These are phyloP conservation scores for Thelonectria discophora DNA, from an alignment of 2,329 filamentous ascomycete genomes.

Conservation along the genomic window DNA sequence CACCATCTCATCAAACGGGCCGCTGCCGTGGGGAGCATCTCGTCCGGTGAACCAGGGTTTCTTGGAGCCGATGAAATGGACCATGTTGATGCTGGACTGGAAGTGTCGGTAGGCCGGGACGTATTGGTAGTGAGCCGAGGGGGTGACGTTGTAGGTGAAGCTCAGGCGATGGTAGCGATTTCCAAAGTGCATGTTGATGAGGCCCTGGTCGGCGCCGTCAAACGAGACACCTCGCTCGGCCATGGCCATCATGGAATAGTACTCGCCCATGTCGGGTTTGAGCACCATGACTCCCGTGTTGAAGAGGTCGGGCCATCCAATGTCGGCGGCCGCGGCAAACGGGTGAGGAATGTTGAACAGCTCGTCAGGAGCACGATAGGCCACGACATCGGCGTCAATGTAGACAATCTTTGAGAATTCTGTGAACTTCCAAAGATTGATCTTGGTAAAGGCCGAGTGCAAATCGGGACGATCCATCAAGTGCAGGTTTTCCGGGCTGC, in stretches of 20 bases:
- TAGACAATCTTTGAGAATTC: slow-evolving; percentile 95
- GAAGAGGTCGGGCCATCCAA: slow-evolving; percentile 98
- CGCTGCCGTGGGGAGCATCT: slow-evolving; percentile 60
- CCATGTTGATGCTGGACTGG: slow-evolving; percentile 85
- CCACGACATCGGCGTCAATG: slow-evolving; percentile 93
- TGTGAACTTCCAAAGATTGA: slow-evolving; percentile 89
- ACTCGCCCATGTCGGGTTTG: slow-evolving; percentile 85
- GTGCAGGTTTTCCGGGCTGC: slow-evolving; percentile 80
- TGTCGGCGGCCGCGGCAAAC: slow-evolving; percentile 84
- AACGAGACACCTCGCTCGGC: slow-evolving; percentile 90
- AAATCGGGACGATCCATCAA: slow-evolving; percentile 93
- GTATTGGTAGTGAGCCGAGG: slow-evolving; percentile 97
- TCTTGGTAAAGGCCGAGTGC: slow-evolving; percentile 94
- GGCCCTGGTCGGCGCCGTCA: slow-evolving; percentile 94
- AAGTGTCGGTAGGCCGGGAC: slow-evolving; percentile 94
- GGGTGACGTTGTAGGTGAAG: slow-evolving; percentile 97
- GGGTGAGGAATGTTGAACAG: slow-evolving; percentile 74
- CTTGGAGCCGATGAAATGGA: slow-evolving; percentile 91
- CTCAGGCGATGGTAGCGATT: slow-evolving; percentile 85
- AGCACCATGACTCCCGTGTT: slow-evolving; percentile 98
- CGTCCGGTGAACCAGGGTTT: slow-evolving; percentile 87
- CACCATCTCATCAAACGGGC: slow-evolving; percentile 83
- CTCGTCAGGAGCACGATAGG: slow-evolving; percentile 89
- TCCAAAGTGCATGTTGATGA: slow-evolving; percentile 94
- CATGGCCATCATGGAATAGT: slow-evolving; percentile 83